Base-by-base conservation (phyloP, 2,329 filamentous ascomycete species). In the Stagonosporopsis rhizophila region DNA sequence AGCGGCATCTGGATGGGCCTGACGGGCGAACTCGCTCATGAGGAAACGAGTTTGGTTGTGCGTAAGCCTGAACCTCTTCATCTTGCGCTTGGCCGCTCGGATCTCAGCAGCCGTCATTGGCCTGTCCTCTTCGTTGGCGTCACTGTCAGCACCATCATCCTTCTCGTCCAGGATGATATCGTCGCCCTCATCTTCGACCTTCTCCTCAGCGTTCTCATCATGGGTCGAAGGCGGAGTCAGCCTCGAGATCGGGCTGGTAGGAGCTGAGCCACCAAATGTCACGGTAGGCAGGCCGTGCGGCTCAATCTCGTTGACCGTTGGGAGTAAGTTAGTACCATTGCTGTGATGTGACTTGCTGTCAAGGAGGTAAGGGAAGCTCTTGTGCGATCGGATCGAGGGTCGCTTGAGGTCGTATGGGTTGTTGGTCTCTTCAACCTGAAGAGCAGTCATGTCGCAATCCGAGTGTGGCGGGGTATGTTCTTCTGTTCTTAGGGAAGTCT, bases 21-120 rank as follows among this genome's bases (percentile, higher is more conserved):
- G 92, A 68, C 95, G 92, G 54, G 92, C 90, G 71, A 97, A 98
- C 75, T 98, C 93, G 77, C 91, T 96, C 92, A 96, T 96, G 53
- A 98, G 81, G 69, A 96, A 98, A 14, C 94, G 88, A n/a, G 94
- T 97, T 82, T 98, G 94, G 68, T 95, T 94, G 76, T 97, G 93
- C 1, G 93, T 96, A 62, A 98, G 87, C 64, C 93, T 85, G 72
- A 94, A 94, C 55, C 91, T 83, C 81, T 94, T 94, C 90, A 83
- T 83, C 72, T 81, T 82, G 46, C 80, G 76, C 68, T 82, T 82
- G 51, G 80, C 79, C 8, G 79, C 79, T 30, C 80, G 73, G 20
- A 81, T 70, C 59, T 82, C 80, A 22, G 79, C 79, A 20, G 80
- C 79, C 8, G 80, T 79, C 71, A 81, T 77, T n/a, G 65, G 68